Percentiles rank a stretch among this genome's conserved stretches.
These are phyloP conservation scores for Yamadazyma triangularis DNA, from an alignment of 1,139 yeast species.

Conservation along the genomic window DNA sequence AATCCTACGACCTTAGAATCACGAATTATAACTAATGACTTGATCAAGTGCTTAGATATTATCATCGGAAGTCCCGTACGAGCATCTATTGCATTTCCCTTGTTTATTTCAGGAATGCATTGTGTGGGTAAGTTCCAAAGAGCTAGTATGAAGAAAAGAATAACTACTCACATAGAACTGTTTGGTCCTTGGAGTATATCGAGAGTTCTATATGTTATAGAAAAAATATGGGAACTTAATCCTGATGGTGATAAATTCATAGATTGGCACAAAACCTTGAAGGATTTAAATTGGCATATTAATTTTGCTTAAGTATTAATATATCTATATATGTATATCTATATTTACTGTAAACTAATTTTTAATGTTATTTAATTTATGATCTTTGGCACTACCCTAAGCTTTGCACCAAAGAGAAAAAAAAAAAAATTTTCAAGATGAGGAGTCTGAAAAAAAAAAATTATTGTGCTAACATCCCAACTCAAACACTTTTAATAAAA, in stretches of 20 bases:
- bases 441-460: slow-evolving; percentile 4
- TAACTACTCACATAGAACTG: slow-evolving; percentile 52
- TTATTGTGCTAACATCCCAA: slow-evolving; percentile 6
- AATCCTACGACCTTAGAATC: slow-evolving; percentile 65
- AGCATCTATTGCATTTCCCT: slow-evolving; percentile 68
- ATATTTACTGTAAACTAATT: no score
- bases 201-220: slow-evolving; percentile 56
- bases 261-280: slow-evolving; percentile 68
- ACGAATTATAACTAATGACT: slow-evolving; percentile 53
- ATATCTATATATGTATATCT: background rate
- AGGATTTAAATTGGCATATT: slow-evolving; percentile 70
- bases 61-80: slow-evolving; percentile 66
- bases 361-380: no score
- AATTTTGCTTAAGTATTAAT: slow-evolving; percentile 54
- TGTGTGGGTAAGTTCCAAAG: slow-evolving; percentile 51
- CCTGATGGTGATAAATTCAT: slow-evolving; percentile 34
- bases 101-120: slow-evolving; percentile 73
- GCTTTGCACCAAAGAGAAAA: no score
- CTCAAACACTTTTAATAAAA: no score
- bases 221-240: slow-evolving; percentile 44
- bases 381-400: no score
- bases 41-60: slow-evolving; percentile 55
- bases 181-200: slow-evolving; percentile 67
- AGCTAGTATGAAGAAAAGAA: slow-evolving; percentile 44
- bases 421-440: slow-evolving; percentile 3